Percentiles rank a stretch among this genome's conserved stretches.
Conservation (phyloP, 2,329 filamentous ascomycete species). For the Trichocomaceae sp. region DNA sequence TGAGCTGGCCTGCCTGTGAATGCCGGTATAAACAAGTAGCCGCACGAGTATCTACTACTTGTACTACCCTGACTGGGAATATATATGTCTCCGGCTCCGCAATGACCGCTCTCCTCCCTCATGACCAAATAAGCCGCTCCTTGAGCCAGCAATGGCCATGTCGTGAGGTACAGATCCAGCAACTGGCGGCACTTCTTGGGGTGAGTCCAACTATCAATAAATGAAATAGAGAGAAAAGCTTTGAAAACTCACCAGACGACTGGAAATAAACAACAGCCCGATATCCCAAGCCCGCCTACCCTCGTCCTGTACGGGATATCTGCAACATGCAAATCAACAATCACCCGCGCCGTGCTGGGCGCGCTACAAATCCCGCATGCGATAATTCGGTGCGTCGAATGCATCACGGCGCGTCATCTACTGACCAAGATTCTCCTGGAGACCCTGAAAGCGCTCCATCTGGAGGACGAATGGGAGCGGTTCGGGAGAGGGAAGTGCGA, state of each 20-base stretch:
- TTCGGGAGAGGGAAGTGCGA: slow-evolving; percentile 61
- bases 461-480: slow-evolving; percentile 37
- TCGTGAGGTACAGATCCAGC: slow-evolving; percentile 36
- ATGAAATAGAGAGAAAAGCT: too few relatives aligned
- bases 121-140: slow-evolving; percentile 26
- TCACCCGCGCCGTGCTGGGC: slow-evolving; percentile 59
- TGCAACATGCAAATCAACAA: slow-evolving; percentile 76
- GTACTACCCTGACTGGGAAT: not conserved
- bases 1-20: not conserved
- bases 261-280: too few relatives aligned
- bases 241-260: too few relatives aligned
- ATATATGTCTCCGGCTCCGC: not conserved
- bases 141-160: slow-evolving; percentile 39
- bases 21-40: not conserved
- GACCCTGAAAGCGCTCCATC: slow-evolving; percentile 30
- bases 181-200: slow-evolving; percentile 36
- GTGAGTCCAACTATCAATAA: slow-evolving; percentile 25
- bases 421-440: slow-evolving; percentile 41
- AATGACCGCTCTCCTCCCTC: slow-evolving; percentile 20
- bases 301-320: slow-evolving; percentile 78
- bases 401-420: slow-evolving; percentile 41
- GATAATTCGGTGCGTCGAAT: slow-evolving; percentile 40
- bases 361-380: slow-evolving; percentile 47
- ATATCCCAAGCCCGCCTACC: slow-evolving; percentile 61
- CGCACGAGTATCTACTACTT: not conserved